Evolutionary conservation across 495 filamentous ascomycete genomes (phyloP), one percentile per base, ranked within the genome.

Genomic region (Patellaria atrata): DNA sequence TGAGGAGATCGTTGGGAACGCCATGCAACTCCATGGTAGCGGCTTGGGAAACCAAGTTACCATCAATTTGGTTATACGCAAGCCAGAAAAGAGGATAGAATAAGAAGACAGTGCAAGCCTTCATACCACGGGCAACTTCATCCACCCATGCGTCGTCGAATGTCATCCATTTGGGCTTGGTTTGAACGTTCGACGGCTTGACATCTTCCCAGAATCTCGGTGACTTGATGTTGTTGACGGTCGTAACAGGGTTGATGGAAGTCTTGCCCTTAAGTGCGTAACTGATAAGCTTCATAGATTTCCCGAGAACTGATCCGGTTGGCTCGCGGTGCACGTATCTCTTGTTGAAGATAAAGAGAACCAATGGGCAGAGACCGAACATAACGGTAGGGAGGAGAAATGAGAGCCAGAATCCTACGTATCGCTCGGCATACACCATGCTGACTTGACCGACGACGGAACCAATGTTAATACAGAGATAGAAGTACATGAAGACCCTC

Each of bases 1-100:
- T 71, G 48, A 87, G 64, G 24, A 86, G 65, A 48, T 89, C 82
- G 58, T 86, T 83, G 38, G 82, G 82, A 0, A 84, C 68, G 14
- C 79, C 78, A 33, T 69, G 66, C 7, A 80, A 64, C 5, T 60
- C 47, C 77, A 91, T 79, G 11, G 70, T 74, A 4, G 73, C 75
- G 3, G 81, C 81, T 51, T 82, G 79, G 9, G 76, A 80, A 21
- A 70, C 74, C 21, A 86, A 57, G 58, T 83, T 86, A 65, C 75
- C 77, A 52, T 65, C 62, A 21, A 64, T 53, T 36, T 63, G 57
- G 47, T 59, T 59, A 39, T 61, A 62, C 12, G 52, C 47, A 12
- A 63, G 49, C 66, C 65, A 77, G 57, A 77, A 80, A 23, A 82
- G 65, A 24, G 77, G 77, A 51, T 73, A 72, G 62, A 64, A 73